Evolutionary conservation across 106 monocot species (phyloP).

Genomic region (Allium sativum): DNA sequence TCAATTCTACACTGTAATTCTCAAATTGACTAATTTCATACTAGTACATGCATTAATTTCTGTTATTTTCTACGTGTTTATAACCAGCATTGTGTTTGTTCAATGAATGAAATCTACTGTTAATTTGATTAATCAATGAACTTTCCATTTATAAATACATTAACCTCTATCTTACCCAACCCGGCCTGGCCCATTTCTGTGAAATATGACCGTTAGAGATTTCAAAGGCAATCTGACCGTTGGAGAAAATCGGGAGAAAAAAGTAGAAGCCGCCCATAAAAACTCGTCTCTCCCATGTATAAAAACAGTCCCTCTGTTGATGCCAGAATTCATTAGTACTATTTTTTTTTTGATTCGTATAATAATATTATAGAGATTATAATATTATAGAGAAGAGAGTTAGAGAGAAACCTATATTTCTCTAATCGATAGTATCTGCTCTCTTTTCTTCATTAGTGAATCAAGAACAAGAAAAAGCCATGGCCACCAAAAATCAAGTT

Average conservation of each 20-base stretch:
- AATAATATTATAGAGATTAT: not conserved
- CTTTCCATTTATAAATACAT: too few relatives aligned
- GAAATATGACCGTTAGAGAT: constrained; percentile 9
- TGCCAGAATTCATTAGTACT: not conserved
- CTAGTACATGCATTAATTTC: too few relatives aligned
- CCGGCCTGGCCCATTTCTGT: too few relatives aligned
- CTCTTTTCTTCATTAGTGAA: not conserved
- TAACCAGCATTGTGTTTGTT: too few relatives aligned
- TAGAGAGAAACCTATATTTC: not conserved
- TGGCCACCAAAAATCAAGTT: constrained; percentile 15
- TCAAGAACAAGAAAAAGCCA: constrained; percentile 1
- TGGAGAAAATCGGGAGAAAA: not conserved
- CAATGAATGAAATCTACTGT: too few relatives aligned
- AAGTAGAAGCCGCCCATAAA: not conserved
- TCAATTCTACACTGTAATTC: too few relatives aligned
- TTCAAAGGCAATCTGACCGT: constrained; percentile 9
- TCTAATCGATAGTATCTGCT: too few relatives aligned
- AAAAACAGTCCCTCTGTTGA: not conserved
- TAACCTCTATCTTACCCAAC: too few relatives aligned
- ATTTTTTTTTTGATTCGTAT: not conserved
- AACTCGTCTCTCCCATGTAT: not conserved
- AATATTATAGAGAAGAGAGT: not conserved
- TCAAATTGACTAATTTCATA: too few relatives aligned
- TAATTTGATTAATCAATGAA: too few relatives aligned
- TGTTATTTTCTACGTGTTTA: too few relatives aligned